Evolutionary conservation across 352 stramenopile genomes (phyloP), one percentile per base, ranked within the genome.

Genomic region (Pythium sp.): DNA sequence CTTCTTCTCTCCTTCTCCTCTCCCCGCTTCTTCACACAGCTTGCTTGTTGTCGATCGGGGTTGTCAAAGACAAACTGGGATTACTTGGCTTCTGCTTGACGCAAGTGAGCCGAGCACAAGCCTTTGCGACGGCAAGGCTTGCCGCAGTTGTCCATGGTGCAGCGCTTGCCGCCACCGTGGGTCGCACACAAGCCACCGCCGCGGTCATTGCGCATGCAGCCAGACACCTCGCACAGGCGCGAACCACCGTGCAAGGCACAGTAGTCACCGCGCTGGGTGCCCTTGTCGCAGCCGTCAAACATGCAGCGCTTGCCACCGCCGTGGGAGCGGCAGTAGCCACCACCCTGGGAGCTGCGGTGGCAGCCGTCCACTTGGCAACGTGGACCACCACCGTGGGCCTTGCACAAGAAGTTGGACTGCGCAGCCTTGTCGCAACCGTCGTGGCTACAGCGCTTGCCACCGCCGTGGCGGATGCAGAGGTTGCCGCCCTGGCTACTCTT

Each of bases 281-380:
- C 87, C 79, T 96, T 96, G 73, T 89, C 82, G 66, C 90, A 97
- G 41, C 84, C 85, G 46, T 92, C 79, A 58, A 89, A 85, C 68
- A 86, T 86, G 77, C 90, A 97, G 68, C 84, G 84, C 82, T 96
- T 94, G 72, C 90, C 90, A 36, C 90, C 88, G 55, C 90, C 90
- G 74, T 97, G 90, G 46, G 85, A 92, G 24, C 88, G 85, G 75
- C 88, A 97, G 71, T 80, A 93, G 15, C 87, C 87, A 30, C 89
- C 85, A 30, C 87, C 87, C 71, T 95, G 84, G 36, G 85, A 91
- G 67, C 84, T 89, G 65, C 81, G 79, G 62, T 75, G 77, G 76
- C 89, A 97, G 43, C 76, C 77, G 14, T 70, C 64, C 30, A 87
- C 74, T 64, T 92, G 77, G 78, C 89, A 97, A 36, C 90, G 90